These are phyloP conservation scores for Bremia lactucae DNA, from an alignment of 352 stramenopile genomes.

Conservation along the genomic window DNA sequence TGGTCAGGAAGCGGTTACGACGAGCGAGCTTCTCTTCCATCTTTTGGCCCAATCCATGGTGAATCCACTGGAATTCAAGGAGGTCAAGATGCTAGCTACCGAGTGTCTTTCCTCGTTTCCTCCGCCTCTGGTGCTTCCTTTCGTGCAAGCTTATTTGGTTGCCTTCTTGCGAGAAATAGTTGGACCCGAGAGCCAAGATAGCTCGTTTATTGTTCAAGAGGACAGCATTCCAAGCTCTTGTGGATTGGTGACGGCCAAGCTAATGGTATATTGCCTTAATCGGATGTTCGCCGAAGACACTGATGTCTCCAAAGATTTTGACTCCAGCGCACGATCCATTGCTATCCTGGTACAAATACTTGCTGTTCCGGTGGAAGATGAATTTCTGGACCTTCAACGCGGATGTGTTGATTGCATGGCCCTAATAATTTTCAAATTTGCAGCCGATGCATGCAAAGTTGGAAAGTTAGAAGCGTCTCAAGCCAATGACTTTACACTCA, in stretches of 20 bases:
- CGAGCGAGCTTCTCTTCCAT: slow-evolving; percentile 23
- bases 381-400: slow-evolving; percentile 49
- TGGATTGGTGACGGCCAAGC: slow-evolving; percentile 46
- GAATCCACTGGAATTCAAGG: slow-evolving; percentile 66
- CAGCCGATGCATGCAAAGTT: background rate
- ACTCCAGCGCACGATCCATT: slow-evolving; percentile 16
- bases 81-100: slow-evolving; percentile 59
- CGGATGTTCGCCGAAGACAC: slow-evolving; percentile 38
- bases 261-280: slow-evolving; percentile 75
- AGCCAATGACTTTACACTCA: slow-evolving; percentile 8
- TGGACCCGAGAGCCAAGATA: background rate
- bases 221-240: slow-evolving; percentile 19
- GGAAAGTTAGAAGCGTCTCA: background rate
- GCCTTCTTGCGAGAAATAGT: slow-evolving; percentile 31
- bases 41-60: slow-evolving; percentile 29
- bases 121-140: slow-evolving; percentile 21
- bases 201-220: slow-evolving; percentile 8
- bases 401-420: slow-evolving; percentile 62
- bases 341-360: slow-evolving; percentile 39
- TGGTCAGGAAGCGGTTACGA: background rate
- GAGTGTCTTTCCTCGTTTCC: slow-evolving; percentile 46
- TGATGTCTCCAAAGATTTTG: slow-evolving; percentile 11
- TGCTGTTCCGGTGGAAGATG: slow-evolving; percentile 29
- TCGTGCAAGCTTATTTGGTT: slow-evolving; percentile 29
- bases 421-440: slow-evolving; percentile 26